Percentiles rank a stretch among this genome's conserved stretches.
phyloP scores from a whole-genome alignment of 2,329 filamentous ascomycete genomes.

The Penicillium sp. region DNA sequence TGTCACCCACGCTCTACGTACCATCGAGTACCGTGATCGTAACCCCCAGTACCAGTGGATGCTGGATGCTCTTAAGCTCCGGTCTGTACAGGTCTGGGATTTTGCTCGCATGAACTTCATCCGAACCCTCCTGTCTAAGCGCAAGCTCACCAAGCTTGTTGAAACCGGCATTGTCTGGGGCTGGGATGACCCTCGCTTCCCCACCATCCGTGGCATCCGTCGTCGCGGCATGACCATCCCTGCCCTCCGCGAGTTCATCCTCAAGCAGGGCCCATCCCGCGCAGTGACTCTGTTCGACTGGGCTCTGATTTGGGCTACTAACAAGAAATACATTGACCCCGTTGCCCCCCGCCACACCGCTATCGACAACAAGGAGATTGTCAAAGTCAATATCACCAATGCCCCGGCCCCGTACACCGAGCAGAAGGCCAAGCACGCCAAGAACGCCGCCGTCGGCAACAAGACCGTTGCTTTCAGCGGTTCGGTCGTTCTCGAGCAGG shows the following conservation, averaged over 20 bases:
- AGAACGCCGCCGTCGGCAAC: constrained; percentile 78
- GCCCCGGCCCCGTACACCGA: constrained; percentile 63
- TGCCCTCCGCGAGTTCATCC: constrained; percentile 50
- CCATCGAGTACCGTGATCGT: constrained; percentile 53
- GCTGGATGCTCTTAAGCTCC: constrained; percentile 47
- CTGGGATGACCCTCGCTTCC: constrained; percentile 53
- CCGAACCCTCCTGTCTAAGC: constrained; percentile 51
- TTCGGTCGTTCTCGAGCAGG: constrained; percentile 79
- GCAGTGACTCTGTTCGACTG: constrained; percentile 52
- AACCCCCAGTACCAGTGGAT: constrained; percentile 55
- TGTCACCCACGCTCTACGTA: constrained; percentile 64
- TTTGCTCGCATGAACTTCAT: constrained; percentile 55
- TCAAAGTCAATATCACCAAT: constrained; percentile 68
- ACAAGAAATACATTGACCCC: constrained; percentile 81
- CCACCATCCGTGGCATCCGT: constrained; percentile 51
- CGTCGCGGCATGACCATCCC: constrained; percentile 51
- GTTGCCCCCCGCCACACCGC: constrained; percentile 71
- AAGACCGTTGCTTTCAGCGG: constrained; percentile 82
- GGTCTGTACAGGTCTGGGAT: constrained; percentile 51
- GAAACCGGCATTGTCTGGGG: constrained; percentile 50
- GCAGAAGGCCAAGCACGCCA: constrained; percentile 82
- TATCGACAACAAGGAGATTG: constrained; percentile 67
- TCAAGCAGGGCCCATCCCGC: constrained; percentile 50
- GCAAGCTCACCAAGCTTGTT: constrained; percentile 53
- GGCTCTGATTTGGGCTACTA: constrained; percentile 54